Evolutionary conservation across 441 rosid genomes (phyloP), one percentile per base, ranked within the genome.

Genomic region (Gossypium trilobum): DNA sequence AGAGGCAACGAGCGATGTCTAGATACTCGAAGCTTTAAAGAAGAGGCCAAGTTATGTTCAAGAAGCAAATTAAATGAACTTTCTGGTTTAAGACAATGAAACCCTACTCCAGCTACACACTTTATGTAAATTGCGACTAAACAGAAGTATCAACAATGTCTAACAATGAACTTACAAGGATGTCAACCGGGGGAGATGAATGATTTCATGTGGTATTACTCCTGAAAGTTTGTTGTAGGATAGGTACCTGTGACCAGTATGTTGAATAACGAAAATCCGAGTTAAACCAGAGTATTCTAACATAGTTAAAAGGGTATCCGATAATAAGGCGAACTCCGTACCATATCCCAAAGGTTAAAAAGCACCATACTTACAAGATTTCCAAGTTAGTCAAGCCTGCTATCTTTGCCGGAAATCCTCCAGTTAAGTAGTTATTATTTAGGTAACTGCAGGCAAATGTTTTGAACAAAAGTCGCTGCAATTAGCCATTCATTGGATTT

Each of bases 181-280:
- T 22, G 92, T 91, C 78, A 91, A 79, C 78, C 78, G 80, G 31
- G 93, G 92, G 71, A 89, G 82, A 69, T 73, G 82, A 78, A 88
- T 92, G 74, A 91, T 82, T 63, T 71, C 91, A 57, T 83, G 64
- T 22, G 97, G 96, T 80, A 91, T 80, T 33, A 78, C 73, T 77
- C 97, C 97, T 46, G 89, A 78, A 86, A 93, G 80, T 76, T 86
- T 93, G 82, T 91, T 91, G 79, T 79, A 79, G 10, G 97, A 93
- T 59, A 93, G 79, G 72, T 85, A 88, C 87, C 97, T 93, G 79
- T 16, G 46, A 75, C 46, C 75, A 67, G 61, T 61, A 51, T 1
- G 65, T 33, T 17, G 44, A 19, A 19, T 13, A 22, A 19, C 16
- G 8, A 9, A 4, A 50, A 17, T 27, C 5, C 39, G 27, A 11